Evolutionary conservation across 2,329 filamentous ascomycete genomes (phyloP), one percentile per base, ranked within the genome.

Genomic region (Sphaerostilbella broomeana): DNA sequence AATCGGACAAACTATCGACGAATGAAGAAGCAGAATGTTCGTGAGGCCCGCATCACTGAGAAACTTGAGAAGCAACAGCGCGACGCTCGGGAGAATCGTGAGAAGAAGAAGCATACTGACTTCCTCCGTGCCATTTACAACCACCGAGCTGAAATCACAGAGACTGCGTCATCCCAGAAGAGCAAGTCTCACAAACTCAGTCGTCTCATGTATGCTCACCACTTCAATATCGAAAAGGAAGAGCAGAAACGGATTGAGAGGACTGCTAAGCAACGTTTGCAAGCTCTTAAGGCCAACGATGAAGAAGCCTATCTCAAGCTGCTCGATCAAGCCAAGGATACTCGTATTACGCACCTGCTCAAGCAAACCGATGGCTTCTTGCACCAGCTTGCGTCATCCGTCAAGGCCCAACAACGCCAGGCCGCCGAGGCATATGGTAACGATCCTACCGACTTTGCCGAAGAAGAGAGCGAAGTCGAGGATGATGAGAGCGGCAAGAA

Each of bases 51-150:
- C 42, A 94, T 98, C 50, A 98, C 92, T 0, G 92, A 98, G 75
- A 98, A 95, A 65, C 79, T 98, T 2, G 92, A 98, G 76, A 97
- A 97, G 68, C 89, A 98, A 62, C 92, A 98, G 61, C 86, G 92
- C 42, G 90, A 97, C 61, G 90, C 89, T 28, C 85, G 92, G 43
- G 90, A 97, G 68, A 86, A 85, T 50, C 86, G 94, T 47, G 92
- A 98, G 67, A 95, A 94, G 79, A 92, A 94, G 79, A 95, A 94
- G 68, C 90, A 97, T 57, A 78, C 75, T 45, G 90, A 97, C 60
- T 95, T 94, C 63, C 74, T 98, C 43, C 81, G 86, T 47, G 84
- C 89, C 24, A 87, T 98, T 37, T 75, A 86, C 50, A 81, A 79
- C 49, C 90, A 95, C 61, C 79, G 84, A 41, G 73, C 77, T 34